phyloP scores from a whole-genome alignment of 306 rosid species.

The Sechiopsis laciniata region DNA sequence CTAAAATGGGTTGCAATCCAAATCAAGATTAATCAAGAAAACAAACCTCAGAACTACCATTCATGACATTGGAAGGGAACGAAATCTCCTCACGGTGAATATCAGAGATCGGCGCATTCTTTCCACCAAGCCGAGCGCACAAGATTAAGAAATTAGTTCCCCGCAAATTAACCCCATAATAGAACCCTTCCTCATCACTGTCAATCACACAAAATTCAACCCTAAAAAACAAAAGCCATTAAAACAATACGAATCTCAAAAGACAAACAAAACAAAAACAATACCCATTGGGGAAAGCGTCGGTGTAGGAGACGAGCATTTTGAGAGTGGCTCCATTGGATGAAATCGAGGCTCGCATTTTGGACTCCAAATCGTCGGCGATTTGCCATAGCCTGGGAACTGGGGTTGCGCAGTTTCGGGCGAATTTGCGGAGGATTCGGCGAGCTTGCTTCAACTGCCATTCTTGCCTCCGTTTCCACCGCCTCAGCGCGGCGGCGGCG shows the following conservation, averaged over 20 bases:
- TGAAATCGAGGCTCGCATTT: slow-evolving; percentile 45
- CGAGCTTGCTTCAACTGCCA: slow-evolving; percentile 33
- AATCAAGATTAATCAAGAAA: neutral
- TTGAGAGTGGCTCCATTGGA: slow-evolving; percentile 35
- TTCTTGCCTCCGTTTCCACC: slow-evolving; percentile 40
- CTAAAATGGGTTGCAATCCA: neutral
- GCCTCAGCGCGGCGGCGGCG: slow-evolving; percentile 26
- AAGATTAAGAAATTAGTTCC: slow-evolving; percentile 42
- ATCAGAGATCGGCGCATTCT: slow-evolving; percentile 40
- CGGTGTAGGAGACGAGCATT: slow-evolving; percentile 46
- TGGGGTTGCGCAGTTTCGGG: slow-evolving; percentile 55
- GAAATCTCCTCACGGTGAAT: slow-evolving; percentile 44
- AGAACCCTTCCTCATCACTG: slow-evolving; percentile 64
- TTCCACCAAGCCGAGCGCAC: slow-evolving; percentile 59
- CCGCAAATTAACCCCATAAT: slow-evolving; percentile 53
- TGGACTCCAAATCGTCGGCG: slow-evolving; percentile 44
- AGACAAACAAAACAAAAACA: neutral
- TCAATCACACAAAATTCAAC: slow-evolving; percentile 13
- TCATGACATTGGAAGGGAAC: slow-evolving; percentile 40
- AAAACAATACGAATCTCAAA: neutral
- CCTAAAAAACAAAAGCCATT: neutral
- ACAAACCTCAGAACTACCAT: slow-evolving; percentile 35
- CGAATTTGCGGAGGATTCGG: slow-evolving; percentile 41
- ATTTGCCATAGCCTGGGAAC: slow-evolving; percentile 43
- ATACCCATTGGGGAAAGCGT: slow-evolving; percentile 57